phyloP scores from a whole-genome alignment of 257 asterid genomes.

The Jacaranda mimosifolia region DNA sequence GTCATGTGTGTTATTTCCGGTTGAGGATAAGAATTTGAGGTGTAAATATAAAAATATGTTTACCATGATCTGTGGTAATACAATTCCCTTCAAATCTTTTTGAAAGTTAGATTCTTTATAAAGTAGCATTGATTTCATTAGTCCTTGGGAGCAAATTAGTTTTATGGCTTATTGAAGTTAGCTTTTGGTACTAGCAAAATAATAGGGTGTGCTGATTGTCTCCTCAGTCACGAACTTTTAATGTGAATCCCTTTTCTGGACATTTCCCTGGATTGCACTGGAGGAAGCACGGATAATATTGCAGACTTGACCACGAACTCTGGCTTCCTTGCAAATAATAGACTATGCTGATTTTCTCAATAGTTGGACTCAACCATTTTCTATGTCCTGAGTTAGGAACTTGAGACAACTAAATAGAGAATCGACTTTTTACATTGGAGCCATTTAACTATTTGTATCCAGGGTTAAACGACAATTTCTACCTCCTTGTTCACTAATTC shows the following conservation, averaged over 20 bases:
- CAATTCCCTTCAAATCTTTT: not conserved
- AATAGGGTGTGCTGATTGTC: not conserved
- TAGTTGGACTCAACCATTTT: not conserved
- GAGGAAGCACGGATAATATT: not conserved
- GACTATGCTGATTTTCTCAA: not conserved
- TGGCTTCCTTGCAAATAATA: not conserved
- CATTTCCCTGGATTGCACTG: not conserved
- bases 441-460: not conserved
- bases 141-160: not conserved
- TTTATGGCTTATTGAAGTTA: not conserved
- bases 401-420: not conserved
- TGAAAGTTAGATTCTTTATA: not conserved
- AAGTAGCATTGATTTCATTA: too few species aligned
- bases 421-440: not conserved
- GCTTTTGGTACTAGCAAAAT: not conserved
- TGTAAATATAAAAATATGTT: conserved; percentile 10
- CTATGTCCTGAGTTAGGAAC: not conserved
- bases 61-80: not conserved
- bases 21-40: conserved; percentile 5
- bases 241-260: not conserved
- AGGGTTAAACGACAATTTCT: not conserved
- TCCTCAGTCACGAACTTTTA: not conserved
- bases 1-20: conserved; percentile 5
- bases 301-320: not conserved
- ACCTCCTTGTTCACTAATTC: conserved; percentile 5